Percentiles rank a stretch among this genome's conserved stretches.
Conservation (phyloP, 2,329 filamentous ascomycete genomes). For the Akanthomyces lecanii region DNA sequence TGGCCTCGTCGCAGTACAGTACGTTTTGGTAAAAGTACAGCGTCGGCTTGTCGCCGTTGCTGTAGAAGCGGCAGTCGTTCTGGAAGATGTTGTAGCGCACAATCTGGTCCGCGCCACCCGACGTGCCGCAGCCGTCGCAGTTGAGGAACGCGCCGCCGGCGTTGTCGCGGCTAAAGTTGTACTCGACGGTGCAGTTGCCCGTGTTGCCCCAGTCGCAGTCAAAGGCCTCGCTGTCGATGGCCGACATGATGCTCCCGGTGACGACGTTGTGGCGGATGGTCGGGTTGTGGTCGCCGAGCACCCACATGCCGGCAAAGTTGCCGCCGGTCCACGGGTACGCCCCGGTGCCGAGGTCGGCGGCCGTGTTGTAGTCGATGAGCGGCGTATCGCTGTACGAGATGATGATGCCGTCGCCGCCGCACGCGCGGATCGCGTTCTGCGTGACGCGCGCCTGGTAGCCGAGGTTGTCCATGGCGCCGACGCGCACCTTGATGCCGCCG, state of each 20-base stretch:
- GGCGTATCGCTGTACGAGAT: conserved; percentile 22
- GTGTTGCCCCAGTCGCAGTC: conserved; percentile 27
- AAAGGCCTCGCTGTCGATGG: conserved; percentile 24
- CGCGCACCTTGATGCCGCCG: conserved; percentile 26
- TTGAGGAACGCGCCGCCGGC: conserved; percentile 26
- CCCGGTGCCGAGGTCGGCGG: conserved; percentile 23
- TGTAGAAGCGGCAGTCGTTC: conserved; percentile 25
- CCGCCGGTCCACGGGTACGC: conserved; percentile 25
- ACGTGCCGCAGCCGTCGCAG: conserved; percentile 25
- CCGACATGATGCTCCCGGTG: conserved; percentile 24
- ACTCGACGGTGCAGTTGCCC: conserved; percentile 26
- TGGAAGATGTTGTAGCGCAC: conserved; percentile 27
- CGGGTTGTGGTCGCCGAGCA: conserved; percentile 22
- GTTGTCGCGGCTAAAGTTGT: conserved; percentile 27
- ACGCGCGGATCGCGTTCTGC: conserved; percentile 21
- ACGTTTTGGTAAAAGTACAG: conserved; percentile 26
- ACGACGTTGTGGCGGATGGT: conserved; percentile 25
- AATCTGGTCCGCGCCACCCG: conserved; percentile 24
- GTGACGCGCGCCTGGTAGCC: conserved; percentile 20
- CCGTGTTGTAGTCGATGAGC: conserved; percentile 23
- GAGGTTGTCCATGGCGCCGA: conserved; percentile 21
- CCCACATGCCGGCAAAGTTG: conserved; percentile 27
- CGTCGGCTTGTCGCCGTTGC: conserved; percentile 22
- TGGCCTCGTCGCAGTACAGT: conserved; percentile 23
- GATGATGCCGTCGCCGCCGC: conserved; percentile 25